phyloP scores from a whole-genome alignment of 2,329 filamentous ascomycete genomes.

The Stemphylium vesicarium region DNA sequence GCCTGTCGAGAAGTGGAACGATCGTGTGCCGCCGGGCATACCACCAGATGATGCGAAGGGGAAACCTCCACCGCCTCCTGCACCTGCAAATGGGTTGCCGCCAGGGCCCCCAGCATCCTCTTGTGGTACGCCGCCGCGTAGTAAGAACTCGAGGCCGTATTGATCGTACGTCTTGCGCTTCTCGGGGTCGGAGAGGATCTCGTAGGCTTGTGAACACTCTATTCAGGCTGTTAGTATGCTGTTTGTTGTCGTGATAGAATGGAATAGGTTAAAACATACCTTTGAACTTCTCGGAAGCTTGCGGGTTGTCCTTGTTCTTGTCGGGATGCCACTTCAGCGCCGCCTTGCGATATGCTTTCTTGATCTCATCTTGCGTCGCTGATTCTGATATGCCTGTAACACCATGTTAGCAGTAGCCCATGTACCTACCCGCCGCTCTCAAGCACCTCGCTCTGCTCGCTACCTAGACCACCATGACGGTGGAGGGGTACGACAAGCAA shows the following conservation, averaged over 20 bases:
- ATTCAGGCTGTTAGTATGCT: conserved; percentile 21
- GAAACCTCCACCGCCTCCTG: conserved; percentile 52
- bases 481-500: conserved; percentile 31
- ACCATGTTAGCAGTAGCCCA: conserved; percentile 26
- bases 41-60: conserved; percentile 63
- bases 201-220: conserved; percentile 96
- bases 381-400: conserved; percentile 69
- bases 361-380: conserved; percentile 91
- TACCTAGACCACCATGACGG: conserved; percentile 11
- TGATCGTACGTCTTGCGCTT: conserved; percentile 96
- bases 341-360: conserved; percentile 91
- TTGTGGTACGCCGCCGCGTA: conserved; percentile 77
- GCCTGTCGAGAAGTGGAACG: conserved; percentile 70
- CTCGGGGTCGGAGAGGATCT: conserved; percentile 95
- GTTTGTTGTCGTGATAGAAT: neutral
- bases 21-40: conserved; percentile 61
- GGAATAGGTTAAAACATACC: conserved; percentile 48
- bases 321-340: conserved; percentile 94
- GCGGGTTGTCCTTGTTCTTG: conserved; percentile 93
- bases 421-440: conserved; percentile 13
- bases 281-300: conserved; percentile 93
- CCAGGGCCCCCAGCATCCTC: conserved; percentile 47
- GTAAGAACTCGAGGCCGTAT: conserved; percentile 90
- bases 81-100: conserved; percentile 55
- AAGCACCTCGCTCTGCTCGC: conserved; percentile 7